Conservation (phyloP, 345 rosid genomes). For the Punica granatum region DNA sequence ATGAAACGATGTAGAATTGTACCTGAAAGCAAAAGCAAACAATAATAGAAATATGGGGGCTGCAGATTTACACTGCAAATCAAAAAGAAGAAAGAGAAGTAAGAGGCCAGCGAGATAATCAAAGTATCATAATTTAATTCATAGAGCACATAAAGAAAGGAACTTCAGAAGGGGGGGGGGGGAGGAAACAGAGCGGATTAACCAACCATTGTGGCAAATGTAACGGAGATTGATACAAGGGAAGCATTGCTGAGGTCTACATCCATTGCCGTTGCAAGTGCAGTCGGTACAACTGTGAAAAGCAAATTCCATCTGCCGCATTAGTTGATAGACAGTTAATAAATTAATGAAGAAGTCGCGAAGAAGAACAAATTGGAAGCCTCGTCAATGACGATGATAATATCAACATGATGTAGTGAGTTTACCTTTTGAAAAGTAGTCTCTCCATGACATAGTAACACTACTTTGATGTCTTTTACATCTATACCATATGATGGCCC, state of each 20-base stretch:
- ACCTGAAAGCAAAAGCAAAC: constrained; percentile 99
- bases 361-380: background rate
- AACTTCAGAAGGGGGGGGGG: background rate
- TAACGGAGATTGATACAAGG: constrained; percentile 94
- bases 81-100: constrained; percentile 1
- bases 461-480: constrained; percentile 60
- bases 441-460: constrained; percentile 69
- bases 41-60: constrained; percentile 93
- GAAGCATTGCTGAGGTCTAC: constrained; percentile 93
- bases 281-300: constrained; percentile 98
- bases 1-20: constrained; percentile 11
- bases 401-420: background rate
- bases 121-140: background rate
- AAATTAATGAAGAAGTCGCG: background rate
- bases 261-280: constrained; percentile 96
- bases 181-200: constrained; percentile 8
- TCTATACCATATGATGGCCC: constrained; percentile 76
- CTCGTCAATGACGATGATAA: background rate
- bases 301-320: constrained; percentile 79
- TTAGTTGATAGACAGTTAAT: constrained; percentile 63
- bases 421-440: constrained; percentile 78
- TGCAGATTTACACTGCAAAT: constrained; percentile 96
- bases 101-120: constrained; percentile 10
- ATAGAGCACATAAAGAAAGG: background rate
- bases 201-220: constrained; percentile 98